Evolutionary conservation across 2,329 filamentous ascomycete genomes (phyloP).

Genomic region (Coccinonectria pachysandricola): DNA sequence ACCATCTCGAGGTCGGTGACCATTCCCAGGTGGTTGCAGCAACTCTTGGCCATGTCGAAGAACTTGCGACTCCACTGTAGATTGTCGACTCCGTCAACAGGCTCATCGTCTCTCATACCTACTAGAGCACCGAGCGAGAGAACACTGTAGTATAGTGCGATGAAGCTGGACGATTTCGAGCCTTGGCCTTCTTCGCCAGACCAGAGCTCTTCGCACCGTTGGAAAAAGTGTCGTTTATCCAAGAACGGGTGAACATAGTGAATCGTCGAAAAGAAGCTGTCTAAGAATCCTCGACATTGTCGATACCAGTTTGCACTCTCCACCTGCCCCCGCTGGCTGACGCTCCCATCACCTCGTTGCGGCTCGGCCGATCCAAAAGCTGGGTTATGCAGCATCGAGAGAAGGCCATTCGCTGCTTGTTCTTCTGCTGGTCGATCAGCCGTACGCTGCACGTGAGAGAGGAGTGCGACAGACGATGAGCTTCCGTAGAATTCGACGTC

Average conservation of each 20-base stretch:
- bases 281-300: slow-evolving; percentile 34
- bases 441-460: slow-evolving; percentile 29
- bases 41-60: slow-evolving; percentile 31
- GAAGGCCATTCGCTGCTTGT: slow-evolving; percentile 24
- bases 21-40: slow-evolving; percentile 29
- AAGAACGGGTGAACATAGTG: slow-evolving; percentile 38
- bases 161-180: no score
- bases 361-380: slow-evolving; percentile 25
- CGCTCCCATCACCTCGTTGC: slow-evolving; percentile 2
- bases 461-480: slow-evolving; percentile 32
- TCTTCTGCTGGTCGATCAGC: slow-evolving; percentile 3
- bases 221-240: slow-evolving; percentile 33
- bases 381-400: slow-evolving; percentile 35
- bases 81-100: slow-evolving; percentile 31
- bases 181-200: no score
- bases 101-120: slow-evolving; percentile 32
- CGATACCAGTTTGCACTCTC: slow-evolving; percentile 24
- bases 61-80: slow-evolving; percentile 36
- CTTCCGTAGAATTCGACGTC: slow-evolving; percentile 38
- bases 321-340: no score
- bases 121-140: slow-evolving; percentile 36
- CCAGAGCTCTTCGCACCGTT: slow-evolving; percentile 25
- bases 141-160: slow-evolving; percentile 36
- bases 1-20: slow-evolving; percentile 37
- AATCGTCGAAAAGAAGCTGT: slow-evolving; percentile 37